phyloP scores from a whole-genome alignment of 768 basidiomycete species.

The Agrocybe praecox region DNA sequence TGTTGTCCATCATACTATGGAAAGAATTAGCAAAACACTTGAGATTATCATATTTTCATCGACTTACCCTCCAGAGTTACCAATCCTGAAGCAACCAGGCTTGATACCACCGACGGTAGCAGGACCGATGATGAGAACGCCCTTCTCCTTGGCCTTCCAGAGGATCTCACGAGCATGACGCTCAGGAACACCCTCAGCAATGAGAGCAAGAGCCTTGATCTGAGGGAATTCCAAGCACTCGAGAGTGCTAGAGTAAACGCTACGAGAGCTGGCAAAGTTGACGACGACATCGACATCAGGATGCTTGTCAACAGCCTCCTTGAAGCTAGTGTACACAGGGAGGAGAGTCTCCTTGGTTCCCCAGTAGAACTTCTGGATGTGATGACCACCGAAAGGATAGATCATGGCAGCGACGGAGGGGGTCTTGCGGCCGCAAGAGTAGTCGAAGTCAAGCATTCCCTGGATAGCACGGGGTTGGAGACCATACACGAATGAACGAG shows the following conservation, averaged over 20 bases:
- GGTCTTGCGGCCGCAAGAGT: slow-evolving; percentile 88
- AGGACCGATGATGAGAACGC: slow-evolving; percentile 90
- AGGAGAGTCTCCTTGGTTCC: slow-evolving; percentile 98
- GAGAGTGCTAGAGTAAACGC: slow-evolving; percentile 92
- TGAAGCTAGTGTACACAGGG: slow-evolving; percentile 92
- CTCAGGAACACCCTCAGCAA: slow-evolving; percentile 99
- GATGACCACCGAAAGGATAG: slow-evolving; percentile 99
- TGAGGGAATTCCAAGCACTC: slow-evolving; percentile 76
- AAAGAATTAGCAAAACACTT: slow-evolving; percentile 5
- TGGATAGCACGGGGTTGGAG: slow-evolving; percentile 99
- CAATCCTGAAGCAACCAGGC: slow-evolving; percentile 99
- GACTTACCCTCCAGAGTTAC: slow-evolving; percentile 93
- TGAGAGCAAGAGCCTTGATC: slow-evolving; percentile 77
- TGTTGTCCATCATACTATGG: slow-evolving; percentile 98
- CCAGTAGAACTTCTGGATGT: slow-evolving; percentile 99
- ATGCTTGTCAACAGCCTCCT: slow-evolving; percentile 93
- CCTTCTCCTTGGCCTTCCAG: slow-evolving; percentile 82
- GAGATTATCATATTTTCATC: neutral
- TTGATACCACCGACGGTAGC: slow-evolving; percentile 99
- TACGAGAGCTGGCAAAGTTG: slow-evolving; percentile 95
- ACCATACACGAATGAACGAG: slow-evolving; percentile 98
- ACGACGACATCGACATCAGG: slow-evolving; percentile 96
- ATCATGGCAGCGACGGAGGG: slow-evolving; percentile 99
- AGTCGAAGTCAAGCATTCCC: slow-evolving; percentile 97
- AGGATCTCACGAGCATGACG: slow-evolving; percentile 96